phyloP scores from a whole-genome alignment of 352 stramenopile species.

The Phytophthora ohioensis region DNA sequence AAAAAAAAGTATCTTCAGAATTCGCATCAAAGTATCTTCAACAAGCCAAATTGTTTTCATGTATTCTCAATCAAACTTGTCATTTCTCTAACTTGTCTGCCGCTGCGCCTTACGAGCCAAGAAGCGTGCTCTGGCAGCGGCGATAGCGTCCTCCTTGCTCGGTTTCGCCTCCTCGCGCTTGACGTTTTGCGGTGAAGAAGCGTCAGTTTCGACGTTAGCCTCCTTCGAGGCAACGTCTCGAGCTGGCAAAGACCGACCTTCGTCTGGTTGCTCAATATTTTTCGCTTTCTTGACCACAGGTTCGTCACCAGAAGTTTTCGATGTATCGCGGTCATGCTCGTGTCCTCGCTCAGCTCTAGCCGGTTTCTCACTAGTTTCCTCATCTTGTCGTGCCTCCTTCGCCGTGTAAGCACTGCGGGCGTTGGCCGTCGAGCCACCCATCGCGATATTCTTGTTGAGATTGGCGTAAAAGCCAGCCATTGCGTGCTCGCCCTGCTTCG shows the following conservation, averaged over 20 bases:
- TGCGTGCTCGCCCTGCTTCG: slow-evolving; percentile 71
- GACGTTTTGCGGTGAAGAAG: slow-evolving; percentile 11
- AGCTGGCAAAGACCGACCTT: slow-evolving; percentile 14
- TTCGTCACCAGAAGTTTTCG: slow-evolving; percentile 11
- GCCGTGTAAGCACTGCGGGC: slow-evolving; percentile 88
- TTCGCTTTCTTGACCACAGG: slow-evolving; percentile 28
- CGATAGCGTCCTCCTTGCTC: slow-evolving; percentile 82
- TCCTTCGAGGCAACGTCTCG: slow-evolving; percentile 9
- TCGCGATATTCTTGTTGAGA: slow-evolving; percentile 93
- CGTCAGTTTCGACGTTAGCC: slow-evolving; percentile 2
- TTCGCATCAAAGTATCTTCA: slow-evolving; percentile 22
- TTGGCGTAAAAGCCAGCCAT: slow-evolving; percentile 93
- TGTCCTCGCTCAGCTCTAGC: slow-evolving; percentile 10
- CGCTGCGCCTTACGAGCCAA: slow-evolving; percentile 84
- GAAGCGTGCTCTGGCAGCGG: slow-evolving; percentile 81
- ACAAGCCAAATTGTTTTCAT: slow-evolving; percentile 17
- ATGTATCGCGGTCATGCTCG: slow-evolving; percentile 6
- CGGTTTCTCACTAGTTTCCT: slow-evolving; percentile 11
- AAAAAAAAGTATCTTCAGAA: slow-evolving; percentile 36
- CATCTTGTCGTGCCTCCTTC: slow-evolving; percentile 27
- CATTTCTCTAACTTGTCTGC: slow-evolving; percentile 24
- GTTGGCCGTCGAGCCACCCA: slow-evolving; percentile 81
- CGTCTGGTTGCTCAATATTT: slow-evolving; percentile 18
- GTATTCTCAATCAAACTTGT: slow-evolving; percentile 4
- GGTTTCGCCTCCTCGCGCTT: slow-evolving; percentile 36